A percentile compares a stretch with the other conserved stretches of the same genome.
Evolutionary conservation across 2,329 filamentous ascomycete genomes (phyloP).

Genomic region (Talaromyces sp.): DNA sequence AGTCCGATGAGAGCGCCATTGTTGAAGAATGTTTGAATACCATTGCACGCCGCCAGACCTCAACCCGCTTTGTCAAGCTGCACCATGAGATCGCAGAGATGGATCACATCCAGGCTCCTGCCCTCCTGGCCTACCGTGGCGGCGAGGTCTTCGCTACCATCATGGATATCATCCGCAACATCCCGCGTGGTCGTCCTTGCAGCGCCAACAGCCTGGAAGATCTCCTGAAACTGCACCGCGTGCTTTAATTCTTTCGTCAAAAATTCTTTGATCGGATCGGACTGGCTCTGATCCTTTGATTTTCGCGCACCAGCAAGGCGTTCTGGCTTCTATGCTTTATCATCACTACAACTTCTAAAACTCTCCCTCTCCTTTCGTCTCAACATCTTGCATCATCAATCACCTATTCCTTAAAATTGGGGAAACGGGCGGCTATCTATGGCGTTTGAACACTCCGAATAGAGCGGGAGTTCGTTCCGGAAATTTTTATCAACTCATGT

Average conservation of each 20-base stretch:
- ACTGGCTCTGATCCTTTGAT: neutral
- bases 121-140: constrained; percentile 83
- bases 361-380: constrained; percentile 13
- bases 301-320: constrained; percentile 18
- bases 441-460: constrained; percentile 9
- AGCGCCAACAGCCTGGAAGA: constrained; percentile 60
- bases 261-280: too few species aligned
- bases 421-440: constrained; percentile 5
- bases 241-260: constrained; percentile 28
- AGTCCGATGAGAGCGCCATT: constrained; percentile 78
- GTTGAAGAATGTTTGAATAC: constrained; percentile 78
- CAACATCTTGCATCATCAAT: constrained; percentile 7
- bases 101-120: constrained; percentile 83
- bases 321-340: constrained; percentile 9
- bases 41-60: constrained; percentile 70
- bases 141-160: constrained; percentile 90
- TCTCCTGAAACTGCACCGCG: constrained; percentile 54
- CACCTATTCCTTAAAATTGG: constrained; percentile 15
- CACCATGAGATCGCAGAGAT: constrained; percentile 93
- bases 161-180: constrained; percentile 82
- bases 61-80: constrained; percentile 85
- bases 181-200: constrained; percentile 63
- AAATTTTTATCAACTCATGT: neutral
- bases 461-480: neutral
- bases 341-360: neutral